Base-by-base conservation (phyloP, 1,284 basidiomycete genomes). In the Anthracocystis panici-leucophaei region DNA sequence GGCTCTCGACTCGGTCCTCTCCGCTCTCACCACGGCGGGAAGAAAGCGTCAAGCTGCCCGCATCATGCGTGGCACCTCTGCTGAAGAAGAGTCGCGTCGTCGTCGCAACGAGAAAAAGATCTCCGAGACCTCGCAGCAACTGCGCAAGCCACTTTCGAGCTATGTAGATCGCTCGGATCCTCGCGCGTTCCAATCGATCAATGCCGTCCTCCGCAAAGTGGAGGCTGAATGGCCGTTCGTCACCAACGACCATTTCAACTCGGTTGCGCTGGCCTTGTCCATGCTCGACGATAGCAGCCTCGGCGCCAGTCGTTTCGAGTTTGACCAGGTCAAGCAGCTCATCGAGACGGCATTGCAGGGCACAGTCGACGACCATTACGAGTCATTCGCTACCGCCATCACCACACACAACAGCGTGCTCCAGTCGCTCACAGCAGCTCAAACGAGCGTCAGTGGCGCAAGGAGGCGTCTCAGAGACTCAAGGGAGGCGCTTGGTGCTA, bases 311-410 rank as follows among this genome's bases (percentile, higher is more conserved):
- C 62, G 75, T 2, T 50, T 53, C 44, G 74, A 79, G 44, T 85
- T 85, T 41, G 71, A 81, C 16, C 60, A 71, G 29, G 81, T 80
- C 52, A 80, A 81, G 58, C 51, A 64, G 50, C 50, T 80, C 33
- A 81, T 84, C 46, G 82, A 85, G 60, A 55, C 59, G 2, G 53
- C 79, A 1, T 57, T 85, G 63, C 83, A 85, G 52, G 82, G 83
- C 14, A 84, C 83, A 11, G 75, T 85, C 8, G 82, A 84, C 58
- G 82, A 84, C 51, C 83, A 84, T 51, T 81, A 84, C 65, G 80
- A 84, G 54, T 81, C 82, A 18, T 85, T 85, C 65, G 83, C 83
- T n/a, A 76, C 79, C 21, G 83, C 83, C 20, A 85, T 85, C 64
- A 83, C 82, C 2, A 73, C 80, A 27, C 82, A 85, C 71, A 79